Base-by-base conservation (phyloP, 2,329 filamentous ascomycete species). In the Pseudohalonectria lignicola region DNA sequence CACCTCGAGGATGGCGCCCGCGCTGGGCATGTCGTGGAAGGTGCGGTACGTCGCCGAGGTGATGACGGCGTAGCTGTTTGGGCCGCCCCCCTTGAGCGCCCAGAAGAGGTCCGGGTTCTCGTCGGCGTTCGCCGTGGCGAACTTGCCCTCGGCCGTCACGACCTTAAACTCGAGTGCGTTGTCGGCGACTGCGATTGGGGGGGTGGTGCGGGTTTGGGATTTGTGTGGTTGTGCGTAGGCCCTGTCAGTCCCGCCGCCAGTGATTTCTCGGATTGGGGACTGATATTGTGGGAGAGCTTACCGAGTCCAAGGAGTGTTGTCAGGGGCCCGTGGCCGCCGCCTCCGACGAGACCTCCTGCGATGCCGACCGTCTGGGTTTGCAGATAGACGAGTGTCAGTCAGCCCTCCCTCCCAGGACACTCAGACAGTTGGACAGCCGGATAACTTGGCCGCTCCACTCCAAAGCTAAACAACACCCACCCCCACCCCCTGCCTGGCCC, bases 261-360 rank as follows among this genome's bases (percentile, higher is more conserved):
- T 16, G 12, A 13, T n/a, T n/a, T n/a, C n/a, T n/a, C n/a, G n/a
- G n/a, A n/a, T n/a, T n/a, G n/a, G n/a, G n/a, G n/a, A n/a, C n/a
- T n/a, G n/a, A 15, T 20, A 35, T n/a, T 35, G 5, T 35, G 12
- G 31, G 17, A 33, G 7, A 12, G 28, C 38, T 36, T 34, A 42
- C 32, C 43, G 41, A 54, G 49, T 4, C 71, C 71, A 34, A 66
- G 61, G 10, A 55, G 52, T 2, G 63, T 64, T 4, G 56, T 55
- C 16, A 71, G 52, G 0, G 64, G 58, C 0, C 62, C 64, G 46
- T 78, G 74, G 1, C 75, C 75, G 11, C 72, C 76, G 4, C 74
- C 75, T 51, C 76, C 71, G 1, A 64, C 65, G 41, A 74, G 76
- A 2, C 76, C 76, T n/a, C 76, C 76, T 1, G 71, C 67, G 11